Conservation (phyloP, 257 asterid genomes). For the Fraxinus quadrangulata region DNA sequence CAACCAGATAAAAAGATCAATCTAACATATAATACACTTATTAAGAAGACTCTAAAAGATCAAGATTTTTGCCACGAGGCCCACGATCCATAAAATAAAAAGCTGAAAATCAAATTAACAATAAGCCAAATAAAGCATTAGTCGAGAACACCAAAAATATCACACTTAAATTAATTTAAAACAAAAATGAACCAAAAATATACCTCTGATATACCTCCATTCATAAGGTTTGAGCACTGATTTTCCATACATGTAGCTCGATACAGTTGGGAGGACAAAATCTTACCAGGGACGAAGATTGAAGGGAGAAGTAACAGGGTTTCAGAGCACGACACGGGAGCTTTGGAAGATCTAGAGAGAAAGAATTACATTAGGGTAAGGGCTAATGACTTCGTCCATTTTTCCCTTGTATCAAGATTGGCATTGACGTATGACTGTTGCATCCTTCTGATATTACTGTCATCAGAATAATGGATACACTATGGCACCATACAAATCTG, state of each 20-base stretch:
- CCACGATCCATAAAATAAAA: neutral
- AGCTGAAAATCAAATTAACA: neutral
- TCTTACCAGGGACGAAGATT: no score
- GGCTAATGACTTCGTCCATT: no score
- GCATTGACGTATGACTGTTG: no score
- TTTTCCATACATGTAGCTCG: constrained; percentile 68
- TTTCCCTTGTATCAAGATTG: no score
- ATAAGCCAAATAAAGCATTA: neutral
- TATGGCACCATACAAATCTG: no score
- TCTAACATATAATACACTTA: neutral
- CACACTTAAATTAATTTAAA: neutral
- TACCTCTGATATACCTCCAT: constrained; percentile 87
- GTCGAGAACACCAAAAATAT: neutral
- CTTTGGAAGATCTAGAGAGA: no score
- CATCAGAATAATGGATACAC: no score
- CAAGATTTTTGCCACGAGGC: neutral
- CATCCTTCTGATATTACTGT: no score
- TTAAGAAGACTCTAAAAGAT: neutral
- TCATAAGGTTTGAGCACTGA: constrained; percentile 71
- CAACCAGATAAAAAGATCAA: neutral
- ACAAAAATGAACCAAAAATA: neutral
- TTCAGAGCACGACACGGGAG: no score
- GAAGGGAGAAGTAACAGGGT: no score
- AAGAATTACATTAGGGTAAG: no score
- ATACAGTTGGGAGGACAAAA: constrained; percentile 33